Evolutionary conservation across 2,329 filamentous ascomycete genomes (phyloP).

Genomic region (Talaromyces rugulosus): DNA sequence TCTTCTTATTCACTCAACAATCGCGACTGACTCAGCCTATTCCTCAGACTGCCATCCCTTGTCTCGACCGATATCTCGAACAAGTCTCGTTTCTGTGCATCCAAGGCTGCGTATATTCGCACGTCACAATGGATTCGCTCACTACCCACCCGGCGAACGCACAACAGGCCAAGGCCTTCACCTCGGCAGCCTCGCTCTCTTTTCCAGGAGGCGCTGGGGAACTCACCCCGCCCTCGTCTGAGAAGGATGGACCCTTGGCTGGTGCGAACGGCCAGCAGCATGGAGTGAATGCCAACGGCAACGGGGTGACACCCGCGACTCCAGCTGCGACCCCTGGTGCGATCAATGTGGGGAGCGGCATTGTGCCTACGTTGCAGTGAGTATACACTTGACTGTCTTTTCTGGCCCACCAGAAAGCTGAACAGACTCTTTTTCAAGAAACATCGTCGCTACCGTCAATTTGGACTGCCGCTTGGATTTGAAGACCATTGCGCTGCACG

Average conservation of each 20-base stretch:
- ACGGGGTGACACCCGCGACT: slow-evolving; percentile 81
- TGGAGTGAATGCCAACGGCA: slow-evolving; percentile 59
- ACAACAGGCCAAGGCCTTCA: slow-evolving; percentile 92
- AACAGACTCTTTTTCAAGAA: slow-evolving; percentile 60
- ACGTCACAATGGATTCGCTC: slow-evolving; percentile 72
- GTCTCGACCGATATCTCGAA: slow-evolving; percentile 3
- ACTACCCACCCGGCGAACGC: slow-evolving; percentile 90
- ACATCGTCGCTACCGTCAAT: slow-evolving; percentile 98
- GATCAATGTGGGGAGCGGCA: slow-evolving; percentile 76
- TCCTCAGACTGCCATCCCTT: slow-evolving; percentile 23
- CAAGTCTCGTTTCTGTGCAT: slow-evolving; percentile 17
- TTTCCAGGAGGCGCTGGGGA: slow-evolving; percentile 83
- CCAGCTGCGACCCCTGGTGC: slow-evolving; percentile 88
- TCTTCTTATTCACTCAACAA: not conserved
- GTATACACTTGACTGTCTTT: slow-evolving; percentile 56
- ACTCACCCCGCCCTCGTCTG: slow-evolving; percentile 72
- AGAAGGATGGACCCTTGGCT: slow-evolving; percentile 57
- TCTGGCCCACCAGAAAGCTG: slow-evolving; percentile 47
- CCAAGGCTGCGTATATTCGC: slow-evolving; percentile 23
- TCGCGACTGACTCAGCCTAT: not conserved
- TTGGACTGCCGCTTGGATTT: slow-evolving; percentile 94
- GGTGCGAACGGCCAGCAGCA: slow-evolving; percentile 52
- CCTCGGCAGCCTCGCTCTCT: slow-evolving; percentile 83
- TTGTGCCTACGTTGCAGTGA: slow-evolving; percentile 95
- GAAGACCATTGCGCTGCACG: slow-evolving; percentile 97